A percentile compares a stretch with the other conserved stretches of the same genome.
phyloP scores from a whole-genome alignment of 2,329 filamentous ascomycete genomes.

The Botrytis deweyae region DNA sequence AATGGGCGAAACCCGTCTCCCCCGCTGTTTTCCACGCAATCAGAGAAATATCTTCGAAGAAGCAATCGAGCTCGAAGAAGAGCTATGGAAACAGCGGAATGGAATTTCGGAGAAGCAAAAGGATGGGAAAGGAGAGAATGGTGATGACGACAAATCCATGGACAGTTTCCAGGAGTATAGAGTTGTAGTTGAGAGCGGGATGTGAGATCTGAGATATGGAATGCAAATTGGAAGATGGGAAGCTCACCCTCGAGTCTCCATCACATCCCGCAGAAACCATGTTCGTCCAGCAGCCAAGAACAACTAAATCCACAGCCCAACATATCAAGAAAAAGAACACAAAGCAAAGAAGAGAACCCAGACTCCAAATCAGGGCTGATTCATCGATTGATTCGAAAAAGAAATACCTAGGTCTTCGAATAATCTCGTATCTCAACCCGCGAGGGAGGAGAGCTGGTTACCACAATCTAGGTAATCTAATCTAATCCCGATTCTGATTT shows the following conservation, averaged over 20 bases:
- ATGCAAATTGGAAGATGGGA: background rate
- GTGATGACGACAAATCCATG: slow-evolving; percentile 4
- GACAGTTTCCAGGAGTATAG: slow-evolving; percentile 35
- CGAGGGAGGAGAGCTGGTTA: background rate
- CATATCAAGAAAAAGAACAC: background rate
- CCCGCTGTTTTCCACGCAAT: slow-evolving; percentile 65
- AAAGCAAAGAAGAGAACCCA: background rate
- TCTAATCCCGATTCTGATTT: background rate
- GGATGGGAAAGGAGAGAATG: background rate
- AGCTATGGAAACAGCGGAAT: slow-evolving; percentile 29
- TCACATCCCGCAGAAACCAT: background rate
- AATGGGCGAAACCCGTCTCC: slow-evolving; percentile 26
- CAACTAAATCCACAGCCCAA: background rate
- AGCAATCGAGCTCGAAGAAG: slow-evolving; percentile 63
- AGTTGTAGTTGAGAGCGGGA: slow-evolving; percentile 33
- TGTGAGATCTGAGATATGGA: slow-evolving; percentile 25
- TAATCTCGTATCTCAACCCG: background rate
- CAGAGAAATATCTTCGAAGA: slow-evolving; percentile 68
- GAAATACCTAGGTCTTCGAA: background rate
- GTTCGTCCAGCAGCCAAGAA: background rate
- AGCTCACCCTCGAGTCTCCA: background rate
- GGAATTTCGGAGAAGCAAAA: slow-evolving; percentile 4
- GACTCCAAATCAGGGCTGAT: background rate
- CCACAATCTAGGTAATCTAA: background rate
- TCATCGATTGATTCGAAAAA: background rate